A percentile compares a stretch with the other conserved stretches of the same genome.
Evolutionary conservation across 164 flowering plant genomes (phyloP).

Genomic region (Cinnamomum chago): DNA sequence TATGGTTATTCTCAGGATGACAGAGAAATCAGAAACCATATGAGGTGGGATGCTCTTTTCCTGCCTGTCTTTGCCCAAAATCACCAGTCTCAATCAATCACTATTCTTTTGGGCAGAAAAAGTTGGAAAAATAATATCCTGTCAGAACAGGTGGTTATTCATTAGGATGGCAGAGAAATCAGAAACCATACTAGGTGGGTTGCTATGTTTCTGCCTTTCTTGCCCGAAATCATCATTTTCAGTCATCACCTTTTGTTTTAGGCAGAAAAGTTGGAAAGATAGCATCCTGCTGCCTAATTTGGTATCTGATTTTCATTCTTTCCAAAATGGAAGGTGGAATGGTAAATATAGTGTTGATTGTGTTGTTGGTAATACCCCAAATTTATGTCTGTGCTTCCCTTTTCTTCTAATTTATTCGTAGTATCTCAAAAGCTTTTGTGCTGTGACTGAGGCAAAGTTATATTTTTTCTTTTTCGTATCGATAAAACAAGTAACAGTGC

Average conservation of each 20-base stretch:
- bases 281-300: neutral
- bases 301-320: neutral
- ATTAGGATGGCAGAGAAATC: neutral
- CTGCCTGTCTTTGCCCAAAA: neutral
- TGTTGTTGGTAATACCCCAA: neutral
- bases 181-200: neutral
- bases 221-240: neutral
- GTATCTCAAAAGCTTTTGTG: neutral
- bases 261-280: neutral
- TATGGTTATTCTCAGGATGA: too few species aligned
- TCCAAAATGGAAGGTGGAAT: neutral
- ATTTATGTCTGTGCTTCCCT: neutral
- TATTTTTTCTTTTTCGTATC: too few species aligned
- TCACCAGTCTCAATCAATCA: too few species aligned
- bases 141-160: neutral
- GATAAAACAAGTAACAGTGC: neutral
- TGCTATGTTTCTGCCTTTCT: neutral
- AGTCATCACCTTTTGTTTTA: neutral
- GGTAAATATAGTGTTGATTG: neutral
- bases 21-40: neutral
- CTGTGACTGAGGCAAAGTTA: neutral
- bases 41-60: neutral
- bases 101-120: too few species aligned
- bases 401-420: neutral
- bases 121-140: neutral